Conservation (phyloP, 2,329 filamentous ascomycete species). For the Monilinia aucupariae region DNA sequence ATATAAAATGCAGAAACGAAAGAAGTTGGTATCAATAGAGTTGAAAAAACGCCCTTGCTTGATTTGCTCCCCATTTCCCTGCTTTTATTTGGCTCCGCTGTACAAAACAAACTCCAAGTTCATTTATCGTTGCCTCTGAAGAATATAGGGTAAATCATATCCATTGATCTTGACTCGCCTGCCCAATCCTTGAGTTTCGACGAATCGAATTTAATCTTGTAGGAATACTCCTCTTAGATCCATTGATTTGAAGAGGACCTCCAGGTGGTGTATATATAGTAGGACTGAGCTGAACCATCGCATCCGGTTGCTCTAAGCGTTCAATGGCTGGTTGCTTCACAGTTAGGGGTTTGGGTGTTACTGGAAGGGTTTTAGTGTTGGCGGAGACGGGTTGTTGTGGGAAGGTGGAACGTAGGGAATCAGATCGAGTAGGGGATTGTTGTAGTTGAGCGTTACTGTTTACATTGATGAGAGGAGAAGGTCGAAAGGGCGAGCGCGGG, state of each 20-base stretch:
- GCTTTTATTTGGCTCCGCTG: not conserved
- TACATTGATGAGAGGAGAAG: conserved; percentile 14
- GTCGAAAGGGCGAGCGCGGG: conserved; percentile 13
- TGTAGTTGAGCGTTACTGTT: conserved; percentile 11
- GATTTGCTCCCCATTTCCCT: not conserved
- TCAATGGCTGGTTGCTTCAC: conserved; percentile 27
- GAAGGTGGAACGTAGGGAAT: not conserved
- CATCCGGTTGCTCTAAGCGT: conserved; percentile 30
- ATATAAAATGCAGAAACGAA: not conserved
- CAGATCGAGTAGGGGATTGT: conserved; percentile 11
- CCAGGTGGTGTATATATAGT: conserved; percentile 42
- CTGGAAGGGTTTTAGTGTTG: conserved; percentile 26
- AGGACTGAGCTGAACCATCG: conserved; percentile 40
- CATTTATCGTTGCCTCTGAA: not conserved
- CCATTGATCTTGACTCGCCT: not conserved
- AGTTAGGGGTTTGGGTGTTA: conserved; percentile 20
- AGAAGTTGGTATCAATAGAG: not conserved
- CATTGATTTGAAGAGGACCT: conserved; percentile 15
- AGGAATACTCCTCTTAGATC: not conserved
- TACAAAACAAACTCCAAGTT: not conserved
- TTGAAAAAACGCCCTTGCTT: not conserved
- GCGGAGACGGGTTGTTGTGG: conserved; percentile 1
- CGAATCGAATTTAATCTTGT: not conserved
- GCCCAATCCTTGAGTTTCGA: not conserved
- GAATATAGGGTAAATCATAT: not conserved